Conservation (phyloP, 257 asterid genomes). For the Euphrasia confusa region DNA sequence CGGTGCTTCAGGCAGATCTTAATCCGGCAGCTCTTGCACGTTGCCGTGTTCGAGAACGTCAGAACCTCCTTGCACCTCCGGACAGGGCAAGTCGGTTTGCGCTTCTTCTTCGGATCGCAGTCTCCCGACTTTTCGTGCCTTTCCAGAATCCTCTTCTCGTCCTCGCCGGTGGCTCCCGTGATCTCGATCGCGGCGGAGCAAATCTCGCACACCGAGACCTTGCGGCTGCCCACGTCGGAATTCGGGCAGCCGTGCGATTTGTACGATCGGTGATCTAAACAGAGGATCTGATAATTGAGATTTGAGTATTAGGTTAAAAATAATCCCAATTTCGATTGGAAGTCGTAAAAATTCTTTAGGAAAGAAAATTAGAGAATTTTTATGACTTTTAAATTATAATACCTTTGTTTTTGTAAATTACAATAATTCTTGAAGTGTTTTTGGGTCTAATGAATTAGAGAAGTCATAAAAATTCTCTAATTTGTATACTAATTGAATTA, state of each 20-base stretch:
- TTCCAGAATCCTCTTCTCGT: slow-evolving; percentile 45
- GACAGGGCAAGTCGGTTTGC: slow-evolving; percentile 62
- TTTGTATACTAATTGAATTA: too few relatives aligned
- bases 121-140: slow-evolving; percentile 63
- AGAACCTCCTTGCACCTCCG: slow-evolving; percentile 59
- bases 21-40: slow-evolving; percentile 59
- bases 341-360: not conserved
- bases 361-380: too few relatives aligned
- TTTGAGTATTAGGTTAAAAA: not conserved
- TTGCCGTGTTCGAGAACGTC: slow-evolving; percentile 78
- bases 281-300: slow-evolving; percentile 36
- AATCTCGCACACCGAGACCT: slow-evolving; percentile 60
- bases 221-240: slow-evolving; percentile 56
- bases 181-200: slow-evolving; percentile 74
- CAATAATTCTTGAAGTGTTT: too few relatives aligned
- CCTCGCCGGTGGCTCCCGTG: slow-evolving; percentile 48
- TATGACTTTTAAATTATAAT: too few relatives aligned
- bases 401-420: too few relatives aligned
- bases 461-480: too few relatives aligned
- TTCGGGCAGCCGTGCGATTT: slow-evolving; percentile 71
- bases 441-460: too few relatives aligned
- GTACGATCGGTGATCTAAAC: slow-evolving; percentile 72
- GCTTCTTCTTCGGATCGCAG: slow-evolving; percentile 80
- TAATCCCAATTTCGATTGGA: not conserved
- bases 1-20: slow-evolving; percentile 77